Evolutionary conservation across 2,329 filamentous ascomycete genomes (phyloP).

Genomic region (Dothistroma pini): DNA sequence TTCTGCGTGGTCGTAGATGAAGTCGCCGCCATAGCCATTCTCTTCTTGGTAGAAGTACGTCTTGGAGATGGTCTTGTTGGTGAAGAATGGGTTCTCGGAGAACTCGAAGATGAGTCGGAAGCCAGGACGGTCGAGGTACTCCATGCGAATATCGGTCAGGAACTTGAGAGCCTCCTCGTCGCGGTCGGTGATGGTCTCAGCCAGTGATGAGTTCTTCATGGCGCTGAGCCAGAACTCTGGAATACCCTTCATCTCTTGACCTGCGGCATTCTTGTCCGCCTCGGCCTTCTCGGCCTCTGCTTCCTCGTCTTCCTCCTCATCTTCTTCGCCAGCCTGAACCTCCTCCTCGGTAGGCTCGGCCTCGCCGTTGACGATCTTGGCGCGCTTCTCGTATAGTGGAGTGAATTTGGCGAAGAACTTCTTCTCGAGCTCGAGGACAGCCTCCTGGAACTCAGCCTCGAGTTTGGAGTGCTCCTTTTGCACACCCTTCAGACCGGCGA

Average conservation of each 20-base stretch:
- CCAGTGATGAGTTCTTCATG: constrained; percentile 99
- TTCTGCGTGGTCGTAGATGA: constrained; percentile 99
- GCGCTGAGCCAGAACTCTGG: constrained; percentile 99
- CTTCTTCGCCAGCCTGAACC: constrained; percentile 78
- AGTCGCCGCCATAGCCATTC: constrained; percentile 96
- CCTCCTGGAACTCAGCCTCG: constrained; percentile 97
- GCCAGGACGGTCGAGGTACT: constrained; percentile 96
- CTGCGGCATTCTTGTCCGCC: constrained; percentile 54
- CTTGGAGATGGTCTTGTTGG: constrained; percentile 95
- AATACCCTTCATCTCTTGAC: constrained; percentile 67
- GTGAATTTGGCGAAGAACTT: constrained; percentile 99
- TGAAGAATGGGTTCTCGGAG: constrained; percentile 90
- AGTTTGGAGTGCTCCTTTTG: constrained; percentile 99
- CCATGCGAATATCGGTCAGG: constrained; percentile 93
- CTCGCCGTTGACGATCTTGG: constrained; percentile 84
- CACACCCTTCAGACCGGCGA: constrained; percentile 92
- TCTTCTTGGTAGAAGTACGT: constrained; percentile 99
- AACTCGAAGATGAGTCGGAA: constrained; percentile 99
- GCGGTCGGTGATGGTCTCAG: constrained; percentile 97
- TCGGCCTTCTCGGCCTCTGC: constrained; percentile 53
- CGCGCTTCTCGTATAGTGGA: constrained; percentile 92
- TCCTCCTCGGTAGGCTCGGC: constrained; percentile 83
- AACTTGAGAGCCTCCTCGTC: constrained; percentile 91
- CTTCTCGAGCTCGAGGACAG: constrained; percentile 97
- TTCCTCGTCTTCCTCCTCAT: constrained; percentile 65